phyloP scores from a whole-genome alignment of 495 filamentous ascomycete genomes.

The Aspergillus homomorphus region DNA sequence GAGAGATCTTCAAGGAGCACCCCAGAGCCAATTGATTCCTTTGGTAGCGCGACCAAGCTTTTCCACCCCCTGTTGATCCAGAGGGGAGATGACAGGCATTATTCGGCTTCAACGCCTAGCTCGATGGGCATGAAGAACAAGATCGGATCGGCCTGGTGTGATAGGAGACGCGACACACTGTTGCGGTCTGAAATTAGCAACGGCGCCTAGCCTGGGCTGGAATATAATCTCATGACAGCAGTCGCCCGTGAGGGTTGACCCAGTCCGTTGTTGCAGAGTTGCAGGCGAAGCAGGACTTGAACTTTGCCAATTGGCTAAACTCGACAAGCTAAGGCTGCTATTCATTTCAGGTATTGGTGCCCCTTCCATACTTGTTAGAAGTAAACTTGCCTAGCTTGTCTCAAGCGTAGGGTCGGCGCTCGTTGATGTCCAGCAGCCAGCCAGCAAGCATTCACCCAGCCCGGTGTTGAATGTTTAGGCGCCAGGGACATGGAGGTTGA shows the following conservation, averaged over 20 bases:
- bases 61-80: constrained; percentile 3
- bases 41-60: constrained; percentile 4
- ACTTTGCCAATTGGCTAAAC: constrained; percentile 4
- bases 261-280: constrained; percentile 10
- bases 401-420: not conserved
- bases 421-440: not conserved
- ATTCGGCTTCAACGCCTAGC: not conserved
- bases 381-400: not conserved
- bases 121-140: constrained; percentile 9
- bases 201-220: constrained; percentile 16
- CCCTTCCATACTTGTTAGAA: too few species aligned
- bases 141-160: not conserved
- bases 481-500: not conserved
- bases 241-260: not conserved
- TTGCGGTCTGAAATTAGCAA: constrained; percentile 19
- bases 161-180: constrained; percentile 8
- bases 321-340: not conserved
- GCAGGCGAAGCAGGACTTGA: not conserved
- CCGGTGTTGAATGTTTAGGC: not conserved
- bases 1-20: constrained; percentile 9
- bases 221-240: constrained; percentile 1
- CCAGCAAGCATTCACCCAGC: not conserved
- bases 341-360: not conserved
- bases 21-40: constrained; percentile 19
- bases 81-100: not conserved